Percentiles rank a stretch among this genome's conserved stretches.
Conservation (phyloP, 2,329 filamentous ascomycete species). For the Colletotrichum sp. region DNA sequence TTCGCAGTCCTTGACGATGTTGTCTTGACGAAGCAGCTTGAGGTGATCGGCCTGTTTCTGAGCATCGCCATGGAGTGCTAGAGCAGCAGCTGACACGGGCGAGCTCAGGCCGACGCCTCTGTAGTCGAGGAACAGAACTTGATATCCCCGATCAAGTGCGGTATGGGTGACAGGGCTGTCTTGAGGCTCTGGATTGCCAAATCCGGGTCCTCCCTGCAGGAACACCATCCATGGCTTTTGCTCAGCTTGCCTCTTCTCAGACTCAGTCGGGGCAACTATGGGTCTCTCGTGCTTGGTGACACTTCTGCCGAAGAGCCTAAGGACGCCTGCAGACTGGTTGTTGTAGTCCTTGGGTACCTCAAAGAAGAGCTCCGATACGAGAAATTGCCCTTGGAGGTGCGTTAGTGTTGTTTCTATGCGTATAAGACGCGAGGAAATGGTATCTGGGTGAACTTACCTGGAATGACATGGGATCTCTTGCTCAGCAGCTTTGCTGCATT, state of each 20-base stretch:
- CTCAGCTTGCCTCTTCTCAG: constrained; percentile 35
- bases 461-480: constrained; percentile 47
- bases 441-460: constrained; percentile 21
- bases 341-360: constrained; percentile 83
- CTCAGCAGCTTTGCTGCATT: constrained; percentile 43
- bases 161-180: constrained; percentile 72
- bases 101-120: constrained; percentile 87
- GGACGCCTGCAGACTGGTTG: constrained; percentile 61
- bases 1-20: constrained; percentile 87
- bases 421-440: not conserved
- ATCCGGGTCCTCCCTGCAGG: constrained; percentile 86
- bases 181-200: constrained; percentile 77
- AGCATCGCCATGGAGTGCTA: constrained; percentile 68
- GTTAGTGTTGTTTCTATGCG: not conserved
- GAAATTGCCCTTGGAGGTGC: constrained; percentile 65
- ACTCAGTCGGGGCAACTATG: constrained; percentile 51
- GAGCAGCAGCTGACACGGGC: constrained; percentile 75
- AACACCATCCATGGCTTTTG: constrained; percentile 70
- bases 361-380: constrained; percentile 84
- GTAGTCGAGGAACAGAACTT: constrained; percentile 87
- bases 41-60: constrained; percentile 80
- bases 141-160: constrained; percentile 81
- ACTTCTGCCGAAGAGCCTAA: constrained; percentile 81
- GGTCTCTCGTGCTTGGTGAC: constrained; percentile 70
- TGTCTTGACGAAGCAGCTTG: constrained; percentile 86